A percentile compares a stretch with the other conserved stretches of the same genome.
Conservation (phyloP, 2,329 filamentous ascomycete species). For the Neodidymelliopsis sp. region DNA sequence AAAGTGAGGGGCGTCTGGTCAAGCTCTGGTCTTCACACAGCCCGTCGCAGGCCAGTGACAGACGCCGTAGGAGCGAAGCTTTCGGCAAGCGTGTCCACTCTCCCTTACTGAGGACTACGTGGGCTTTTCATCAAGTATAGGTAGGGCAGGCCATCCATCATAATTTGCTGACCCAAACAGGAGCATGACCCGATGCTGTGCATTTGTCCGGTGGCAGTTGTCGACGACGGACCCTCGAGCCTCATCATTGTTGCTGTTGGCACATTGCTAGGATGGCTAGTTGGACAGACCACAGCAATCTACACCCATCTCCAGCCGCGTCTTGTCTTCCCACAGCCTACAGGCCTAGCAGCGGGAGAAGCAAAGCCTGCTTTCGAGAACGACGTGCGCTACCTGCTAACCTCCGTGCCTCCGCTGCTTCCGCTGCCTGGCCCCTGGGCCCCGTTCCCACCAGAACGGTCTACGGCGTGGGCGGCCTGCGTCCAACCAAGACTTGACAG, state of each 20-base stretch:
- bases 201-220: conserved; percentile 33
- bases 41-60: conserved; percentile 22
- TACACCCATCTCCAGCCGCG: conserved; percentile 28
- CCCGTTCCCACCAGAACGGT: conserved; percentile 12
- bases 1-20: conserved; percentile 27
- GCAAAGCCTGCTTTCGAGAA: conserved; percentile 37
- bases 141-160: conserved; percentile 39
- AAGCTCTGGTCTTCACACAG: conserved; percentile 19
- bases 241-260: conserved; percentile 39
- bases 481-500: conserved; percentile 13
- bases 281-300: conserved; percentile 29
- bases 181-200: conserved; percentile 40
- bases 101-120: conserved; percentile 33
- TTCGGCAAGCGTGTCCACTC: conserved; percentile 1
- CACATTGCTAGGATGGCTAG: conserved; percentile 32
- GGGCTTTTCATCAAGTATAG: conserved; percentile 40
- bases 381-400: conserved; percentile 22
- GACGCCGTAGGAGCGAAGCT: conserved; percentile 16
- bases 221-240: conserved; percentile 33
- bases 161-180: conserved; percentile 34
- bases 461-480: conserved; percentile 12
- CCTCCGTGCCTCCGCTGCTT: conserved; percentile 18
- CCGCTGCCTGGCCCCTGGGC: conserved; percentile 9
- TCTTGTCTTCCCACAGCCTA: too few species aligned
- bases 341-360: conserved; percentile 30